These are phyloP conservation scores for Vitis hybrid DNA, from an alignment of 177 flowering plant species.

Conservation along the genomic window DNA sequence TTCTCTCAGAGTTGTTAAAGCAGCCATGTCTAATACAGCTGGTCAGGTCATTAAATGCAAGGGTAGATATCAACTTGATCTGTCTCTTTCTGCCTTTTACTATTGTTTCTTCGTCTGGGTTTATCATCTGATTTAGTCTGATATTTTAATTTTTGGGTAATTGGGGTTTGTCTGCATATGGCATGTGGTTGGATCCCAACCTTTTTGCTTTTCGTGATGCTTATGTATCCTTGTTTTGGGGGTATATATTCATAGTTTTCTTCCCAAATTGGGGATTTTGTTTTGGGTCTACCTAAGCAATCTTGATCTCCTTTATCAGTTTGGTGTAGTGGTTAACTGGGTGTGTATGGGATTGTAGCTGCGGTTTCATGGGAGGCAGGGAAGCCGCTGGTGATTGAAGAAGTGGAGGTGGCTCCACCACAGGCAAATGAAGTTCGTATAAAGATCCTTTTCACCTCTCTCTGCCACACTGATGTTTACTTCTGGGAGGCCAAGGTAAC, in stretches of 20 bases:
- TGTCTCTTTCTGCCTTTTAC: no score
- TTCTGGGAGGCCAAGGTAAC: slow-evolving; percentile 69
- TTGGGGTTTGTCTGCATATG: no score
- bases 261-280: neutral
- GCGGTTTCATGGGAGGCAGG: slow-evolving; percentile 79
- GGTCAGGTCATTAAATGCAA: slow-evolving; percentile 64
- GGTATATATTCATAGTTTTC: no score
- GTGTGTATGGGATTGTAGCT: slow-evolving; percentile 29
- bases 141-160: no score
- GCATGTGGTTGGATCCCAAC: no score
- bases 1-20: neutral
- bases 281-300: neutral
- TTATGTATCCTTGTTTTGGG: no score
- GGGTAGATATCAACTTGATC: slow-evolving; percentile 25
- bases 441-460: slow-evolving; percentile 59
- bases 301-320: no score
- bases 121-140: no score
- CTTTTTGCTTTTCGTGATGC: no score
- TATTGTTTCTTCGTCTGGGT: no score
- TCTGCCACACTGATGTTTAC: slow-evolving; percentile 66
- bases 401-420: slow-evolving; percentile 69
- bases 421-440: slow-evolving; percentile 58
- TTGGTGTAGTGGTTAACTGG: no score
- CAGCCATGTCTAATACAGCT: slow-evolving; percentile 31
- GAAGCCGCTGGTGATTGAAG: slow-evolving; percentile 64